Evolutionary conservation across 2,329 filamentous ascomycete genomes (phyloP).

Genomic region (Hyphodiscus sp.): DNA sequence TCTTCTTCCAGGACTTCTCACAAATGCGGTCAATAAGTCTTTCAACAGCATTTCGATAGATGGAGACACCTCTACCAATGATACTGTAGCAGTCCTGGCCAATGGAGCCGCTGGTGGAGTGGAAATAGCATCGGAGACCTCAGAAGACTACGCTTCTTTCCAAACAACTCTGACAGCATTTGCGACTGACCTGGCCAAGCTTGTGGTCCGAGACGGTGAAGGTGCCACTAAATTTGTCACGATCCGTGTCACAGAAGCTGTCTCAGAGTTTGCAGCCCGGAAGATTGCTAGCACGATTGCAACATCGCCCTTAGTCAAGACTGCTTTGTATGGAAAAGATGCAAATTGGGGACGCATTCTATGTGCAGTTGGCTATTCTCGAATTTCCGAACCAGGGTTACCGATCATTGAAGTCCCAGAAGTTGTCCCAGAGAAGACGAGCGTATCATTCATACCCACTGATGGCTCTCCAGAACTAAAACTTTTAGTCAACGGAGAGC

Average conservation of each 20-base stretch:
- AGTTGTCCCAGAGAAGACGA: conserved; percentile 64
- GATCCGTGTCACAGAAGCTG: conserved; percentile 72
- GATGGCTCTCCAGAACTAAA: conserved; percentile 74
- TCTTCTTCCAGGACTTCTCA: conserved; percentile 64
- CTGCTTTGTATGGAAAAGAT: conserved; percentile 91
- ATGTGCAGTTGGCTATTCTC: conserved; percentile 82
- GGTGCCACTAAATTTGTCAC: conserved; percentile 98
- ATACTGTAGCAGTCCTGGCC: conserved; percentile 89
- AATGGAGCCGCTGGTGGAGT: conserved; percentile 83
- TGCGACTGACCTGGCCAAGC: conserved; percentile 76
- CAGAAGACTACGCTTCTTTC: conserved; percentile 65
- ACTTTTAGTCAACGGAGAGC: conserved; percentile 72
- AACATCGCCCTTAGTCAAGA: conserved; percentile 90
- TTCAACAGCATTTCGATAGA: conserved; percentile 98
- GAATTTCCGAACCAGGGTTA: conserved; percentile 52
- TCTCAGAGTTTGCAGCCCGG: conserved; percentile 63
- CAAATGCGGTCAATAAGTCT: conserved; percentile 68
- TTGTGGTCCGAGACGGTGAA: conserved; percentile 93
- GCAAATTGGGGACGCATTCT: conserved; percentile 98
- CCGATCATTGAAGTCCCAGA: conserved; percentile 53
- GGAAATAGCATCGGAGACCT: conserved; percentile 47
- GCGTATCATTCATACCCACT: conserved; percentile 69
- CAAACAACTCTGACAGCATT: conserved; percentile 67
- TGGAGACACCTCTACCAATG: conserved; percentile 95
- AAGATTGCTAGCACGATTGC: conserved; percentile 84